Conservation (phyloP, 306 rosid genomes). For the Rubus idaeus region DNA sequence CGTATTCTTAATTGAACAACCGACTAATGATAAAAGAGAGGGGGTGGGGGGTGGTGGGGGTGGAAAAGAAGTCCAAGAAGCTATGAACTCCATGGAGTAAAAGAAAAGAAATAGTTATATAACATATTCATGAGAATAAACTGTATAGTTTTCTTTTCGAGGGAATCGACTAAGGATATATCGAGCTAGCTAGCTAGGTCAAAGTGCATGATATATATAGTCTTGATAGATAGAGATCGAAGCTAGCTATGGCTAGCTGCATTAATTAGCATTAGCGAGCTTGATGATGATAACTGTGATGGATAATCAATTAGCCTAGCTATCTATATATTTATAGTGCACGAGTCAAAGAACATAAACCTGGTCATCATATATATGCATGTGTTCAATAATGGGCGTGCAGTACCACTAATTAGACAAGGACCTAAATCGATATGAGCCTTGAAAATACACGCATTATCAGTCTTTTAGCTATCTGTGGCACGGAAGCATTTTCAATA, state of each 20-base stretch:
- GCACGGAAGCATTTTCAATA: slow-evolving; percentile 13
- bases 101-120: slow-evolving; percentile 9
- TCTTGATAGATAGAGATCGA: not conserved
- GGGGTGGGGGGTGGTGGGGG: slow-evolving; percentile 15
- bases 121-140: not conserved
- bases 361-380: not conserved
- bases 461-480: not conserved
- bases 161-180: not conserved
- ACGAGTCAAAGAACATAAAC: slow-evolving; percentile 2
- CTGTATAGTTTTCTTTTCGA: not conserved
- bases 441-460: not conserved
- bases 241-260: no score
- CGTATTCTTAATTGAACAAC: slow-evolving; percentile 22
- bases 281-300: not conserved
- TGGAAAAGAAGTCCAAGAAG: slow-evolving; percentile 37
- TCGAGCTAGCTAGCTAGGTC: not conserved
- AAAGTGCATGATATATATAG: not conserved
- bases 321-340: no score
- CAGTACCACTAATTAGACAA: slow-evolving; percentile 1
- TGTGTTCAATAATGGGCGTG: slow-evolving; percentile 9
- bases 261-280: not conserved
- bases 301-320: no score
- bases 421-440: not conserved
- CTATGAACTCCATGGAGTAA: slow-evolving; percentile 32
- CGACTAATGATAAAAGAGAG: slow-evolving; percentile 20